Base-by-base conservation (phyloP, 2,329 filamentous ascomycete species). In the Botrytis porri region DNA sequence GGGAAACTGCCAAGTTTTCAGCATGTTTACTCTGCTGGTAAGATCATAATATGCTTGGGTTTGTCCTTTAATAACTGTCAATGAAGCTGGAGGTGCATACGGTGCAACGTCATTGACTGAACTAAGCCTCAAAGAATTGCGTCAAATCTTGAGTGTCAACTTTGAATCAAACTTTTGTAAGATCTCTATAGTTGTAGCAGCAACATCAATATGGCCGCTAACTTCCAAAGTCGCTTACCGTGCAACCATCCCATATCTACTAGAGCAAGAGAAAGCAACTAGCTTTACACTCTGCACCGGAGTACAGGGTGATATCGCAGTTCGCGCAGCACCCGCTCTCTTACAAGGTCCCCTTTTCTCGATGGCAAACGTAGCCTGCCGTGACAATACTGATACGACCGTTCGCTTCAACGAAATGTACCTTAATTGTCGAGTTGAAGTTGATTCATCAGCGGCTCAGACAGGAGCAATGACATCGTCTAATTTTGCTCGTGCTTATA, bases 401-500 rank as follows among this genome's bases (percentile, higher is more conserved):
- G 76, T 84, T 14, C 82, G 82, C 29, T 81, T 83, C 76, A 82
- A 83, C 71, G 83, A 84, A 73, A 76, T 83, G n/a, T 83, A 81
- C 70, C 80, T 84, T 3, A 75, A 57, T 64, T 77, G 77, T 18
- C 78, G 77, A 4, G 80, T 82, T 32, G 77, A 80, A 71, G 73
- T 78, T 6, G 79, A 80, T 70, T 76, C 72, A 5, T 75, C 70
- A 20, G 78, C 77, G 12, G 73, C 64, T 18, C 20, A 74, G 48
- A 51, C 59, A 16, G 75, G 74, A 16, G 54, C 65, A 18, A 74
- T 75, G 22, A 75, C 60, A n/a, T 70, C 77, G 29, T 74, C 75
- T 18, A 75, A 76, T 25, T 79, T 77, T 57, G 72, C 75, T 10
- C n/a, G n/a, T n/a, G 59, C 69, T 35, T 77, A 77, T 48, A 74